These are phyloP conservation scores for Neospermospora avenae DNA, from an alignment of 2,329 filamentous ascomycete genomes.

Conservation along the genomic window DNA sequence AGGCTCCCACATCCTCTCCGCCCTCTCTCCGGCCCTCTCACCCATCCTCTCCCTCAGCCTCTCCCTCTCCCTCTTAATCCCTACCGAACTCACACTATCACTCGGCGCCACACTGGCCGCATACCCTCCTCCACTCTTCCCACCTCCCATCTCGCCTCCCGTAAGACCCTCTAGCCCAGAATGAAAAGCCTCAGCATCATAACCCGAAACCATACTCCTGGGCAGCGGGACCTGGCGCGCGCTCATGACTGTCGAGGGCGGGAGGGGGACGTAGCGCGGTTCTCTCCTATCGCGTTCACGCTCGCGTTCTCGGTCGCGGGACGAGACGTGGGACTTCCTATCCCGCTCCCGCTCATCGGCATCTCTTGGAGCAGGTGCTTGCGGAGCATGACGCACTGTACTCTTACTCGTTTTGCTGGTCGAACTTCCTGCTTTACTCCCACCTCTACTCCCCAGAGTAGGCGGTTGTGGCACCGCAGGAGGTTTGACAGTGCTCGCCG, in stretches of 20 bases:
- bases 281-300: constrained; percentile 3
- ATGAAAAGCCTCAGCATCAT: too few species aligned
- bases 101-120: constrained; percentile 53
- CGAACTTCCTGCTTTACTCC: too few species aligned
- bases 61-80: constrained; percentile 35
- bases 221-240: constrained; percentile 27
- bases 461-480: constrained; percentile 1
- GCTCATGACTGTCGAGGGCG: constrained; percentile 9
- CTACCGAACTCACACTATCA: constrained; percentile 62
- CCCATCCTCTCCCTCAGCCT: constrained; percentile 26
- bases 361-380: neutral
- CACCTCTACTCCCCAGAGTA: too few species aligned
- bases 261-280: constrained; percentile 13
- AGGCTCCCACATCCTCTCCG: neutral
- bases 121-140: constrained; percentile 39
- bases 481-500: constrained; percentile 1
- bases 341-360: neutral
- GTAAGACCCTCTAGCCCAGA: too few species aligned
- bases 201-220: constrained; percentile 15
- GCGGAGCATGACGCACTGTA: neutral
- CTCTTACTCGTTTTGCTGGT: neutral
- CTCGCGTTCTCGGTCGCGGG: neutral
- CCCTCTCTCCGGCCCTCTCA: neutral
- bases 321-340: constrained; percentile 3
- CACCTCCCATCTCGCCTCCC: too few species aligned